A percentile compares a stretch with the other conserved stretches of the same genome.
These are phyloP conservation scores for Elsinoe arachidis DNA, from an alignment of 2,329 filamentous ascomycete species.

Conservation along the genomic window DNA sequence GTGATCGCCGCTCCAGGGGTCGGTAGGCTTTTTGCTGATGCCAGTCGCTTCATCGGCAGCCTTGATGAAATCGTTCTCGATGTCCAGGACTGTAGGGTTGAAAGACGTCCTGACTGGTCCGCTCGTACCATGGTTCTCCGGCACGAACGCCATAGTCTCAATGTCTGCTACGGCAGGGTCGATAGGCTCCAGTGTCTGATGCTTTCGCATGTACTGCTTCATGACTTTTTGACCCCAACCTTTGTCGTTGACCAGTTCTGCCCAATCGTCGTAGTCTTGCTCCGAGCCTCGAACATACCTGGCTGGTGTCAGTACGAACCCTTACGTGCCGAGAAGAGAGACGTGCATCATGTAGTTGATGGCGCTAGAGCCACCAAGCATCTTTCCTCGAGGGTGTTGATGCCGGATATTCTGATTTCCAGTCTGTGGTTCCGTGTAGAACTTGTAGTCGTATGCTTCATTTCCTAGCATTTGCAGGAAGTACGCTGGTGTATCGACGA, in stretches of 20 bases:
- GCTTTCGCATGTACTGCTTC: slow-evolving; percentile 37
- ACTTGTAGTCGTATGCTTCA: slow-evolving; percentile 20
- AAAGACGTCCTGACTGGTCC: slow-evolving; percentile 30
- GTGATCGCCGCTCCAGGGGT: slow-evolving; percentile 31
- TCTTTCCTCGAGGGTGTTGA: slow-evolving; percentile 28
- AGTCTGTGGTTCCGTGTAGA: slow-evolving; percentile 15
- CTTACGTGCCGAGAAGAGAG: neutral
- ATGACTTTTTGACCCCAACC: slow-evolving; percentile 41
- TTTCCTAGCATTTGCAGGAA: slow-evolving; percentile 16
- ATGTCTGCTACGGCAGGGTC: slow-evolving; percentile 22
- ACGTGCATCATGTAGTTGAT: slow-evolving; percentile 27
- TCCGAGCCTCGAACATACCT: slow-evolving; percentile 37
- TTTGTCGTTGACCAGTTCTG: slow-evolving; percentile 31
- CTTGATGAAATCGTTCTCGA: slow-evolving; percentile 29
- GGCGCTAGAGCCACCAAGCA: slow-evolving; percentile 31
- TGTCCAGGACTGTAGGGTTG: slow-evolving; percentile 28
- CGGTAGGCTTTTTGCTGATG: slow-evolving; percentile 28
- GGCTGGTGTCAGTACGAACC: neutral
- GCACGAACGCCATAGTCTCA: slow-evolving; percentile 25
- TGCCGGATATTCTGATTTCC: slow-evolving; percentile 15
- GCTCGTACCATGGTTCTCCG: slow-evolving; percentile 27
- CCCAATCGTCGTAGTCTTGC: slow-evolving; percentile 42
- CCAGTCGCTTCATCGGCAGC: slow-evolving; percentile 29
- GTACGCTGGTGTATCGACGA: slow-evolving; percentile 20
- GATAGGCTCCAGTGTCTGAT: slow-evolving; percentile 30